Percentiles rank a stretch among this genome's conserved stretches.
Conservation (phyloP, 179 eudicot species). For the Heliamphora pulchella region DNA sequence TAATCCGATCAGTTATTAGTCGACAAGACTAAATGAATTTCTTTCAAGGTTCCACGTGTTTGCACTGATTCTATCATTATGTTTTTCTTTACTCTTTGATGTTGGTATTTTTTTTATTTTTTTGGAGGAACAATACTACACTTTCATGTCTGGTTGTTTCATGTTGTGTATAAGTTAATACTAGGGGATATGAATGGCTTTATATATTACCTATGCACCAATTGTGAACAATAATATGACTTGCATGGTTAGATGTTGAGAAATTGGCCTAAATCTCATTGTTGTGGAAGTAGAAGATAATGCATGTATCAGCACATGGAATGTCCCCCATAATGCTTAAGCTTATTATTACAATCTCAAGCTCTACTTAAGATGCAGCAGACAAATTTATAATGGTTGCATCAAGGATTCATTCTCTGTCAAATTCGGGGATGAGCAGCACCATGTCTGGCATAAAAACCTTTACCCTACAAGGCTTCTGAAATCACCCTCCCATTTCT, state of each 20-base stretch:
- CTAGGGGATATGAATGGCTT: background rate
- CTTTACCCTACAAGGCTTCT: too few species aligned
- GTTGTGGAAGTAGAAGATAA: background rate
- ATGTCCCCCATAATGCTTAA: background rate
- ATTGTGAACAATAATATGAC: background rate
- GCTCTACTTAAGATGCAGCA: too few species aligned
- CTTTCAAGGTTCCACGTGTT: background rate
- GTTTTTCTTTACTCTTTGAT: background rate
- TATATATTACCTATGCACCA: background rate
- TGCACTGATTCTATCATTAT: background rate
- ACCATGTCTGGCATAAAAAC: too few species aligned
- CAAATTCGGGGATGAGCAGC: too few species aligned
- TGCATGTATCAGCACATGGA: background rate
- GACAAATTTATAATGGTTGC: too few species aligned
- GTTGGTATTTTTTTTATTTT: background rate
- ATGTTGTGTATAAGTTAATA: background rate
- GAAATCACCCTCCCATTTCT: too few species aligned
- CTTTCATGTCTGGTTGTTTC: background rate
- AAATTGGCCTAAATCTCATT: background rate
- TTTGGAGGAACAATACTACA: background rate
- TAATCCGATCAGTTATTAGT: background rate
- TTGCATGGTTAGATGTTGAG: background rate
- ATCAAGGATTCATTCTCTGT: too few species aligned
- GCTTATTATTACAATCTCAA: too few species aligned
- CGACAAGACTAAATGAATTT: background rate